Conservation (phyloP, 768 basidiomycete species). For the Scleroderma citrinum region DNA sequence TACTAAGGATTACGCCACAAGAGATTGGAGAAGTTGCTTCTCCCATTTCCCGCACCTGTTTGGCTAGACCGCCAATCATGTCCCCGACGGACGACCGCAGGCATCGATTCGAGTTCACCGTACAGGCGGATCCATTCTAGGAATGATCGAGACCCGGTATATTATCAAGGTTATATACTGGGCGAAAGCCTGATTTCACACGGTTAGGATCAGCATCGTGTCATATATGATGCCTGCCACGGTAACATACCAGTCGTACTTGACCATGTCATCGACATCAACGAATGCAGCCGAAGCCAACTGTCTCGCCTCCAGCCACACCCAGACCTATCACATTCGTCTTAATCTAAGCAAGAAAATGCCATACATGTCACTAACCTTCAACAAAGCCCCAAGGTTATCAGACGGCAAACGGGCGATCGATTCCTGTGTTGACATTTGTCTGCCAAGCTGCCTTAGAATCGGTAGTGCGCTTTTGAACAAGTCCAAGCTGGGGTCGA, state of each 20-base stretch:
- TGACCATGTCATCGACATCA: constrained; percentile 80
- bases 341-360: neutral
- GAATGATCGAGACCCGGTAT: no score
- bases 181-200: constrained; percentile 41
- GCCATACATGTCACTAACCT: constrained; percentile 47
- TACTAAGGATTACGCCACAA: no score
- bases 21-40: no score
- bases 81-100: no score
- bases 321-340: constrained; percentile 62
- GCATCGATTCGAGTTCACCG: no score
- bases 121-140: no score
- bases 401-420: constrained; percentile 58
- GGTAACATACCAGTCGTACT: constrained; percentile 72
- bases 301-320: constrained; percentile 88
- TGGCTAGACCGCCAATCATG: no score
- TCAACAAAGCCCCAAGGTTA: constrained; percentile 80
- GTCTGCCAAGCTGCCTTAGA: constrained; percentile 81
- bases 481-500: constrained; percentile 88
- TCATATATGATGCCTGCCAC: neutral
- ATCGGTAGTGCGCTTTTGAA: constrained; percentile 96
- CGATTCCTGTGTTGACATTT: constrained; percentile 76
- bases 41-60: no score
- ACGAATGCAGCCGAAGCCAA: constrained; percentile 74
- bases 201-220: constrained; percentile 10
- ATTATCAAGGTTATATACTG: constrained; percentile 36